Conservation (phyloP, 495 filamentous ascomycete species). For the Penicillium steckii region DNA sequence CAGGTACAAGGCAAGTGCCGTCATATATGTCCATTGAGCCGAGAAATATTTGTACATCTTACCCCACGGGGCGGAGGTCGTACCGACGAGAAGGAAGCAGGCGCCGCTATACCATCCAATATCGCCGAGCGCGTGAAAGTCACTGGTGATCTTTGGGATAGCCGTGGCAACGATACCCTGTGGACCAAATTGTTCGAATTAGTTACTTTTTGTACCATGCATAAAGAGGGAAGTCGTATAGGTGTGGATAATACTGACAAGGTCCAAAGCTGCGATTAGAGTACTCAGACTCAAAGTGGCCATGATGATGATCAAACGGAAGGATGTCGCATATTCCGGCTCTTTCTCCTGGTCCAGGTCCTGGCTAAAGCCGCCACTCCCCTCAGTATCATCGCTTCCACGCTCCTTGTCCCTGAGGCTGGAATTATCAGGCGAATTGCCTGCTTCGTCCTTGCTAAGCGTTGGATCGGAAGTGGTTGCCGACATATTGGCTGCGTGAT, state of each 20-base stretch:
- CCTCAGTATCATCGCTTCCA: background rate
- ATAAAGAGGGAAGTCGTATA: too few relatives aligned
- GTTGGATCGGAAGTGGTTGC: background rate
- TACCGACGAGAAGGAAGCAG: conserved; percentile 61
- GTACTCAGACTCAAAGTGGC: background rate
- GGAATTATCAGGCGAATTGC: background rate
- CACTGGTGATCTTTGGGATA: conserved; percentile 69
- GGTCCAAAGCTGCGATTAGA: background rate
- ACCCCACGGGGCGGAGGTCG: conserved; percentile 49
- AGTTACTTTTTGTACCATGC: background rate
- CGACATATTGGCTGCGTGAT: background rate
- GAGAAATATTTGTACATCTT: conserved; percentile 31
- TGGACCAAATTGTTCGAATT: background rate
- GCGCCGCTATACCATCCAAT: conserved; percentile 66
- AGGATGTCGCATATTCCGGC: background rate
- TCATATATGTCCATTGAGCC: conserved; percentile 54
- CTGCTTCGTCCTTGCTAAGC: background rate
- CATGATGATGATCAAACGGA: background rate
- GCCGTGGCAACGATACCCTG: conserved; percentile 67
- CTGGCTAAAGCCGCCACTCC: background rate
- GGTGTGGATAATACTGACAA: background rate
- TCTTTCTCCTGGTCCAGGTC: background rate
- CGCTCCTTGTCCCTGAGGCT: background rate
- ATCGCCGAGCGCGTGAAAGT: conserved; percentile 63
- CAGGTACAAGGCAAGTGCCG: conserved; percentile 58